phyloP scores from a whole-genome alignment of 768 basidiomycete genomes.

The Mycena latifolia region DNA sequence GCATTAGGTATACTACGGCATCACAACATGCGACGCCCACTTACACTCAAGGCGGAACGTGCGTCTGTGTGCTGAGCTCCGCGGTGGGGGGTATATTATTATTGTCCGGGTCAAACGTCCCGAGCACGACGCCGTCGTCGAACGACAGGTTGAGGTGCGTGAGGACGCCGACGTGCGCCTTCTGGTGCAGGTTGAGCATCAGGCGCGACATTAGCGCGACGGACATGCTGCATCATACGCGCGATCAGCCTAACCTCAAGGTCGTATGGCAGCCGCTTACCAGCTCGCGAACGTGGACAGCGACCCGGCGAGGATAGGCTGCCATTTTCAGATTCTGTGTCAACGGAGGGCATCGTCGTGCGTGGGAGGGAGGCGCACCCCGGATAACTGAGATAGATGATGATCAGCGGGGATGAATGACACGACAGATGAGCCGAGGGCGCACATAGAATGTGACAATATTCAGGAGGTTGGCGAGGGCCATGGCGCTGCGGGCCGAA shows the following conservation, averaged over 20 bases:
- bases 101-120: too few species aligned
- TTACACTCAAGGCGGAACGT: too few species aligned
- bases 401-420: neutral
- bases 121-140: neutral
- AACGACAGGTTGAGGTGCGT: neutral
- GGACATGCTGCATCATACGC: constrained; percentile 11
- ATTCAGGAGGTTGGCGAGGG: constrained; percentile 11
- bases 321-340: neutral
- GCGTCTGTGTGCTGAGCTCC: too few species aligned
- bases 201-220: constrained; percentile 9
- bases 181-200: constrained; percentile 17
- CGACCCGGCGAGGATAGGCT: constrained; percentile 15
- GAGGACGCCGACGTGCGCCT: neutral
- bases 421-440: neutral
- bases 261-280: neutral
- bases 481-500: neutral
- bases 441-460: constrained; percentile 13
- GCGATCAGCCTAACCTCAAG: neutral
- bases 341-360: too few species aligned
- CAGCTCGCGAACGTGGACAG: constrained; percentile 24
- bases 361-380: too few species aligned
- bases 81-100: too few species aligned
- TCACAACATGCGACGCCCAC: too few species aligned
- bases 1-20: too few species aligned
- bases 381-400: neutral